Percentiles rank a stretch among this genome's conserved stretches.
phyloP scores from a whole-genome alignment of 2,329 filamentous ascomycete species.

The Seiridium cupressi region DNA sequence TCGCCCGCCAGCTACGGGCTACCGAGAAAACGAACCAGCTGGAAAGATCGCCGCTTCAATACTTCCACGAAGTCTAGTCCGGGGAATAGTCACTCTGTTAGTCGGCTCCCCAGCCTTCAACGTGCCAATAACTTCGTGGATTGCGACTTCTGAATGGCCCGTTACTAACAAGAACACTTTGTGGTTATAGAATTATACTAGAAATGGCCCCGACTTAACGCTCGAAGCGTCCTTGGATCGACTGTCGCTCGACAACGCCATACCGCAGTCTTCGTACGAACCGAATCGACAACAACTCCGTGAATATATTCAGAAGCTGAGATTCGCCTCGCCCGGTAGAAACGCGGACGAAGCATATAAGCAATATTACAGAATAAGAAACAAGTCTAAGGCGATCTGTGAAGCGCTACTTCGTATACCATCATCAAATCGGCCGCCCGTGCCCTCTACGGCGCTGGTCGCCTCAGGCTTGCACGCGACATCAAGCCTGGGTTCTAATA shows the following conservation, averaged over 20 bases:
- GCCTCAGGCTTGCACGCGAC: background rate
- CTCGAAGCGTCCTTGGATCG: background rate
- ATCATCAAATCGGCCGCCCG: conserved; percentile 1
- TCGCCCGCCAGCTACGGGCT: background rate
- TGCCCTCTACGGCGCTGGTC: conserved; percentile 10
- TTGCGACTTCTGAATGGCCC: background rate
- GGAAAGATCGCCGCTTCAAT: background rate
- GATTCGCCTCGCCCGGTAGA: conserved; percentile 9
- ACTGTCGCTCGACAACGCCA: background rate
- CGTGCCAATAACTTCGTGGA: background rate
- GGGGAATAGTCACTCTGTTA: too few relatives aligned
- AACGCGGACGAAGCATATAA: conserved; percentile 42
- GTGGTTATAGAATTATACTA: background rate
- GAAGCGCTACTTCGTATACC: conserved; percentile 30
- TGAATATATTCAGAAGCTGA: conserved; percentile 20
- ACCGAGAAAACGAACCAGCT: conserved; percentile 7
- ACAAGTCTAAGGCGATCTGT: conserved; percentile 39
- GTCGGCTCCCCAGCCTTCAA: too few relatives aligned
- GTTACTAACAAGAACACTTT: background rate
- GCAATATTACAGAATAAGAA: conserved; percentile 39
- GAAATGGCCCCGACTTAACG: background rate
- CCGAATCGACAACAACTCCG: conserved; percentile 24
- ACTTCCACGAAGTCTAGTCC: too few relatives aligned
- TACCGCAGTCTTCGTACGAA: conserved; percentile 14
- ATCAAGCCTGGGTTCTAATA: background rate